Evolutionary conservation across 176 grass and related monocot genomes (phyloP).

Genomic region (Lolium multiflorum): DNA sequence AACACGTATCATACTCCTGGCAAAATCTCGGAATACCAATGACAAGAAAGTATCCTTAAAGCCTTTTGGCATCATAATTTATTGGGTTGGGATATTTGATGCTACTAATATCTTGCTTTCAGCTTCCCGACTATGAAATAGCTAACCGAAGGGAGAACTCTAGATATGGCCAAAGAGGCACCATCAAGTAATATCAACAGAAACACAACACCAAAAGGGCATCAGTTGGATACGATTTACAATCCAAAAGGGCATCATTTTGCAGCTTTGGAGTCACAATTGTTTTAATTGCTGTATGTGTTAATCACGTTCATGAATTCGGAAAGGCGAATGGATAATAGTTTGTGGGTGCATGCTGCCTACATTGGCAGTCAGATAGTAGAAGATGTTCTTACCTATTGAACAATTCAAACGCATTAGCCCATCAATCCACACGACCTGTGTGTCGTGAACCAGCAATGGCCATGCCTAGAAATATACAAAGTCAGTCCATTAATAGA

Average conservation of each 20-base stretch:
- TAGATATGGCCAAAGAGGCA: neutral
- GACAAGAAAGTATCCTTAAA: neutral
- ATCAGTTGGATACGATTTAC: too few species aligned
- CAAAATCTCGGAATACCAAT: neutral
- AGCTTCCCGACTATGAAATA: neutral
- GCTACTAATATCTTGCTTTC: neutral
- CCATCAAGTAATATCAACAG: too few species aligned
- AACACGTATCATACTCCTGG: neutral
- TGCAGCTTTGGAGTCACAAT: neutral
- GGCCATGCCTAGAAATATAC: neutral
- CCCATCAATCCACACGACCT: neutral
- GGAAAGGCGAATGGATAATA: neutral
- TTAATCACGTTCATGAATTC: too few species aligned
- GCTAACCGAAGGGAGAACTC: neutral
- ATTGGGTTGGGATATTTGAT: neutral
- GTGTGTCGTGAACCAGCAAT: neutral
- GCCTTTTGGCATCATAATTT: neutral
- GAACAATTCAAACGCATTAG: neutral
- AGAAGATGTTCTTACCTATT: neutral
- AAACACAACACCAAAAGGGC: too few species aligned
- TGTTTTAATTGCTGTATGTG: neutral
- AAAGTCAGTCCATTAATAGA: neutral
- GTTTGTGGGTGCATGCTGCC: neutral
- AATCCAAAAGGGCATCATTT: too few species aligned
- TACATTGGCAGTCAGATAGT: neutral